Base-by-base conservation (phyloP, 352 stramenopile species). In the Pythium chondricola region DNA sequence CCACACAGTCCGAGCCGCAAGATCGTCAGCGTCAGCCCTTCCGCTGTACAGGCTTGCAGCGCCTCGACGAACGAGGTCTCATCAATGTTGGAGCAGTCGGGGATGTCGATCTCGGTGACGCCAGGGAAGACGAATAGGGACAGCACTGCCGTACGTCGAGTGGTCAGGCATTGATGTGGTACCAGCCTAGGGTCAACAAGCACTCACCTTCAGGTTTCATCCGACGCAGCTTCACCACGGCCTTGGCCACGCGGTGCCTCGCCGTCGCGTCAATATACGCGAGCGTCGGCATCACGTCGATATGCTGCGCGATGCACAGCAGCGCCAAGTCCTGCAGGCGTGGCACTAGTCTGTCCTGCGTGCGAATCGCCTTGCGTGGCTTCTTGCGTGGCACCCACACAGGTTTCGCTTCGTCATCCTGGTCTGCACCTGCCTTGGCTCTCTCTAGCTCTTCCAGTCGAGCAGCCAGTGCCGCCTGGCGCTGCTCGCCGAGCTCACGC, bases 41-140 rank as follows among this genome's bases (percentile, higher is more conserved):
- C 54, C 1, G 51, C 59, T 3, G 72, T 48, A 42, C 71, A 85
- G 26, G 71, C 47, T 48, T 85, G 83, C 8, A 92, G 41, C 9
- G 70, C 66, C 2, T 39, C 51, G 6, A 89, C 36, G 18, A 92
- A 61, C 13, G 77, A 75, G 2, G 64, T 36, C 54, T 92, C 81
- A 48, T 92, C 81, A 42, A 92, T 83, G 24, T 67, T 83, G 9
- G 81, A 92, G 52, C 81, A 92, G 42, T 92, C 81, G 0, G 81
- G 75, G 32, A 92, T 71, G 39, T 92, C 81, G 46, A 92, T 89
- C 56, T 87, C 81, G 1, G 61, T 83, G 22, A 90, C 81, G 16
- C 81, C 81, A 16, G 81, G 74, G 55, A 85, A 93, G 40, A 93
- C 71, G 55, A 93, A 93, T 30, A 93, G 58, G 43, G 78, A 66